Evolutionary conservation across 441 rosid species (phyloP).

Genomic region (Kokia cookei): DNA sequence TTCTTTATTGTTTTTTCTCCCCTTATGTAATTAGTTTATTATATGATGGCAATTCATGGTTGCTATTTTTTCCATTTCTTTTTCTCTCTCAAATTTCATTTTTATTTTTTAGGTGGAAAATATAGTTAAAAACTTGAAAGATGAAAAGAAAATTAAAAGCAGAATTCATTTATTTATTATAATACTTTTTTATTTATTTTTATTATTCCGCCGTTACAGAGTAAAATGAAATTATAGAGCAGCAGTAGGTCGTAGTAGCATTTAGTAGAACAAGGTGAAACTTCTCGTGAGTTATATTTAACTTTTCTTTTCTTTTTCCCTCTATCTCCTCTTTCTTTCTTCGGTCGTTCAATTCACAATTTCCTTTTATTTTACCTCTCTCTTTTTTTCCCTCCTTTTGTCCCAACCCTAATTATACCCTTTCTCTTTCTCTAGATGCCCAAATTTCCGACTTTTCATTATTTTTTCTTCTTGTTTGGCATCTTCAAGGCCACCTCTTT

Average conservation of each 20-base stretch:
- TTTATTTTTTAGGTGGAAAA: not conserved
- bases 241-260: not conserved
- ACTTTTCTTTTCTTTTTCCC: conserved; percentile 11
- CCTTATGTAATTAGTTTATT: not conserved
- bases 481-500: conserved; percentile 2
- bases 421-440: not conserved
- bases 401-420: conserved; percentile 21
- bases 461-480: not conserved
- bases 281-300: conserved; percentile 41
- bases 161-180: not conserved
- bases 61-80: not conserved
- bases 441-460: not conserved
- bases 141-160: too few species aligned
- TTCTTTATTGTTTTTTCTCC: not conserved
- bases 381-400: conserved; percentile 31
- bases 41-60: not conserved
- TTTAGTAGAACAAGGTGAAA: not conserved
- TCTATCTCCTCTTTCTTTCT: conserved; percentile 31
- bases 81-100: not conserved
- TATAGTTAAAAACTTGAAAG: not conserved
- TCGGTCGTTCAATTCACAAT: conserved; percentile 26
- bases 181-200: not conserved
- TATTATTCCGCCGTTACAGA: conserved; percentile 27
- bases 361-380: conserved; percentile 23
- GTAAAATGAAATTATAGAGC: conserved; percentile 22